Evolutionary conservation across 129 eudicot genomes (phyloP), one percentile per base, ranked within the genome.

Genomic region (Tagetes patula): DNA sequence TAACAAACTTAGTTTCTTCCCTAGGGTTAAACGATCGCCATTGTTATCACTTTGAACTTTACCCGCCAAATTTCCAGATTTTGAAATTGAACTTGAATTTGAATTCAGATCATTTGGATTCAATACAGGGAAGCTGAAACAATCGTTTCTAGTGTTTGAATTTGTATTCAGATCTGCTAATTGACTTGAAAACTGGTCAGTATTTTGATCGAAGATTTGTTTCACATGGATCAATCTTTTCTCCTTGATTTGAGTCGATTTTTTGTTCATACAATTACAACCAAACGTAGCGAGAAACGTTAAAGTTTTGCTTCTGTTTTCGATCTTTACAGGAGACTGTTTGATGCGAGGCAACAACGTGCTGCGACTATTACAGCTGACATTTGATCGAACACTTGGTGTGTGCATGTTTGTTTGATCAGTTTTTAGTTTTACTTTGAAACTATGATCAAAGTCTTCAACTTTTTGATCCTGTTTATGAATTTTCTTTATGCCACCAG

Each of bases 361-460:
- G 38, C 86, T 87, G 65, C 85, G 84, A 81, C 98, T 93, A 56
- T 86, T 84, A 73, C 70, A 76, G 64, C 96, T 93, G 3, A 82
- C 82, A 65, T 77, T 87, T 8, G 98, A 93, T 47, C 82, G 83
- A 70, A 77, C 77, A 75, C 98, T 86, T 20, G 88, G 86, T 6
- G 96, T 80, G 70, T 75, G 78, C 8, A 71, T 64, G 46, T 5
- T 72, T 33, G 55, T 12, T 33, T 71, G 67, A 53, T 64, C 82
- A 31, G 3, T 13, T 64, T 4, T 64, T 54, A 52, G 67, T 34
- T 71, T 78, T 14, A 1, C 50, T 3, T 8, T 5, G 2, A 64
- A 32, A 53, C 41, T 33, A 1, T 27, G 43, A 63, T 49, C 45
- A 34, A 78, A 52, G n/a, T 77, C 59, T 48, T 41, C 67, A 43